Conservation (phyloP, 495 filamentous ascomycete genomes). For the Rusavskia elegans region DNA sequence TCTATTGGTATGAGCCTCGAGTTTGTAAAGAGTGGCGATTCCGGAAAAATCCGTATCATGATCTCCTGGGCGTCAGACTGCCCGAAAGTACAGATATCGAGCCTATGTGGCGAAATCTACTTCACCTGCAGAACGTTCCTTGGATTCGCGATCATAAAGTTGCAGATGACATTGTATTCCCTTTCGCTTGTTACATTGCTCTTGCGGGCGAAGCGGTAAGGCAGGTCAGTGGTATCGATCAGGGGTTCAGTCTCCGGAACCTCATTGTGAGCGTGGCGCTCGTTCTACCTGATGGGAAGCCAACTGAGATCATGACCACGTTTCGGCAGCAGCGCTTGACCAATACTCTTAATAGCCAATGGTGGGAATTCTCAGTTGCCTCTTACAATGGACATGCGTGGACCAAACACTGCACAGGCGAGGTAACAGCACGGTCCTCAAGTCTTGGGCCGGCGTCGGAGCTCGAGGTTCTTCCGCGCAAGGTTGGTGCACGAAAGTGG, state of each 20-base stretch:
- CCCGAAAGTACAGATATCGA: constrained; percentile 15
- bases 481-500: too few species aligned
- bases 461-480: too few species aligned
- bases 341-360: constrained; percentile 19
- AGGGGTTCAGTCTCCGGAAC: constrained; percentile 14
- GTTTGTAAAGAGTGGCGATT: constrained; percentile 16
- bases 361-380: constrained; percentile 30
- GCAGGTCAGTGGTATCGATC: constrained; percentile 18
- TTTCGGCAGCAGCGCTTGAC: constrained; percentile 22
- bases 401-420: constrained; percentile 27
- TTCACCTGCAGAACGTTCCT: constrained; percentile 12
- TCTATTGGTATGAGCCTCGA: constrained; percentile 20
- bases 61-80: constrained; percentile 20
- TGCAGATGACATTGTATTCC: constrained; percentile 27
- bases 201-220: constrained; percentile 31
- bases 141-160: constrained; percentile 16
- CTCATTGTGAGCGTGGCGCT: constrained; percentile 17
- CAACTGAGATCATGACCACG: constrained; percentile 21
- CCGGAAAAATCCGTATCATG: constrained; percentile 8
- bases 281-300: constrained; percentile 12
- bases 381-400: constrained; percentile 23
- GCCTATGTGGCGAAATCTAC: constrained; percentile 22
- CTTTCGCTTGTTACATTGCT: constrained; percentile 29
- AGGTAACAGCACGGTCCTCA: constrained; percentile 18
- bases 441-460: too few species aligned